These are phyloP conservation scores for Cynara cardunculus DNA, from an alignment of 129 eudicot genomes.

Conservation along the genomic window DNA sequence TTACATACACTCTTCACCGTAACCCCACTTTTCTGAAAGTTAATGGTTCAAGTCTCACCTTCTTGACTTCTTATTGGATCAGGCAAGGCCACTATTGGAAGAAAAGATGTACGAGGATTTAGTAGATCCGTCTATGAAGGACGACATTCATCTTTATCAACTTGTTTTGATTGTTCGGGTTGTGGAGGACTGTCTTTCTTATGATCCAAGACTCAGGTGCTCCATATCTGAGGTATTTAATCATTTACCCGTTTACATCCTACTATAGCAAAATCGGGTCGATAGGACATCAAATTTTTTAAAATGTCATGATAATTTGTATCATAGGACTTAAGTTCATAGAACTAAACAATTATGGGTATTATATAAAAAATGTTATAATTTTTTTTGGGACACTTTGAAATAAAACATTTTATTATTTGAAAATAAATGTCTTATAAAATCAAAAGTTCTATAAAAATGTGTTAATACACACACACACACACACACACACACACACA, in stretches of 20 bases:
- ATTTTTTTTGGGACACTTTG: neutral
- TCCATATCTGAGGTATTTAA: constrained; percentile 38
- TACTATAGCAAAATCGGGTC: neutral
- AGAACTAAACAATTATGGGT: neutral
- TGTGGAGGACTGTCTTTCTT: constrained; percentile 37
- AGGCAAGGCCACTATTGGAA: constrained; percentile 48
- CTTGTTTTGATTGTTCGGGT: constrained; percentile 44
- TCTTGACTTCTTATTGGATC: neutral
- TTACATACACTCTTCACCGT: neutral
- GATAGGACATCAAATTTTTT: neutral
- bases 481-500: too few relatives aligned
- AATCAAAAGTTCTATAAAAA: neutral
- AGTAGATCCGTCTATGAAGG: constrained; percentile 31
- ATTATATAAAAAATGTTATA: neutral
- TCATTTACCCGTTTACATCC: neutral
- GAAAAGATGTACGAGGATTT: constrained; percentile 29
- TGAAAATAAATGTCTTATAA: neutral
- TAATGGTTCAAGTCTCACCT: neutral
- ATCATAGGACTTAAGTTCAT: neutral
- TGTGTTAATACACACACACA: neutral
- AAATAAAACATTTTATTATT: neutral
- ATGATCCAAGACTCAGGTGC: constrained; percentile 31
- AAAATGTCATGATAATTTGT: neutral
- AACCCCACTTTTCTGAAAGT: neutral
- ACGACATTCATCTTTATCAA: constrained; percentile 34